phyloP scores from a whole-genome alignment of 163 green algal species.

The Chloromonas sp. region DNA sequence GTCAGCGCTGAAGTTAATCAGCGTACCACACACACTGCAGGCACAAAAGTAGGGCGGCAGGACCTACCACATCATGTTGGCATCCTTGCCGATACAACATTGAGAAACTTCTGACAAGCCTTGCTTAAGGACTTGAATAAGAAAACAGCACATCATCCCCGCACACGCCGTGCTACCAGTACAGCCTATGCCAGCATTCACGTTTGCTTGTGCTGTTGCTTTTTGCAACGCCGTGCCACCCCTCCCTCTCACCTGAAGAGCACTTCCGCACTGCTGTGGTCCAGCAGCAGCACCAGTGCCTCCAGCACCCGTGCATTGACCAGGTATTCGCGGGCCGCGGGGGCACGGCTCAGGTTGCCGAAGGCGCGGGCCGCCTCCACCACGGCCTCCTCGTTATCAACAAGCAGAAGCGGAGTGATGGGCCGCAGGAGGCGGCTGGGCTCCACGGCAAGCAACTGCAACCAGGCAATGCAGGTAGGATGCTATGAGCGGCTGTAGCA shows the following conservation, averaged over 20 bases:
- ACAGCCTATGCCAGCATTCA: too few species aligned
- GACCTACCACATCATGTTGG: too few species aligned
- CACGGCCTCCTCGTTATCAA: conserved; percentile 48
- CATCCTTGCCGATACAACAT: too few species aligned
- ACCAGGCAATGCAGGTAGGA: background rate
- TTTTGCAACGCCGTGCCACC: too few species aligned
- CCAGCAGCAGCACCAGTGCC: conserved; percentile 44
- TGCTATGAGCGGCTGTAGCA: background rate
- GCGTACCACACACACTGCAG: conserved; percentile 28
- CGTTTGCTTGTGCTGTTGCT: too few species aligned
- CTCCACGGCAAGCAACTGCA: conserved; percentile 28
- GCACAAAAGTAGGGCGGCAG: too few species aligned
- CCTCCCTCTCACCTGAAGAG: conserved; percentile 19
- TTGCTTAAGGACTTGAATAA: background rate
- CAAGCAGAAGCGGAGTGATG: conserved; percentile 46
- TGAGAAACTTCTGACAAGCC: too few species aligned
- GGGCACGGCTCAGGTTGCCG: conserved; percentile 44
- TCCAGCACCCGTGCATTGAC: conserved; percentile 36
- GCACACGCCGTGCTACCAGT: too few species aligned
- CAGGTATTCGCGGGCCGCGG: conserved; percentile 31
- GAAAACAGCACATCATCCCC: background rate
- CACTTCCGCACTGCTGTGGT: conserved; percentile 45
- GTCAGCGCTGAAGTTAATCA: conserved; percentile 51
- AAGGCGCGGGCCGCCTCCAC: conserved; percentile 47
- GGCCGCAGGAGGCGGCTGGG: conserved; percentile 25